Base-by-base conservation (phyloP, 345 rosid species). In the Brassica cretica region DNA sequence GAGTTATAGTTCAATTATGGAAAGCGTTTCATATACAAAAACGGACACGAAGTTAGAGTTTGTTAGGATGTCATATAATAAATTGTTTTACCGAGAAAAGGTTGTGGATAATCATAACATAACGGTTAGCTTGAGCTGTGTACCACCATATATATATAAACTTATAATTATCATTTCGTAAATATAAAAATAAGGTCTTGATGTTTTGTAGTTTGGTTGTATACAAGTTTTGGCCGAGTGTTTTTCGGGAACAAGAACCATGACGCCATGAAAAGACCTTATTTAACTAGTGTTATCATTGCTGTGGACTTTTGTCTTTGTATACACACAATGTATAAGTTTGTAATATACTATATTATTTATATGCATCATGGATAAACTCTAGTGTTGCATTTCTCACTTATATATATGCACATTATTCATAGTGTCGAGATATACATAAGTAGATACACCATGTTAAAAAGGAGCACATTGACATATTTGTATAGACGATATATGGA, bases 141-240 rank as follows among this genome's bases (percentile, higher is more conserved):
- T 82, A 77, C 77, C 78, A 72, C 81, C 83, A 76, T 77, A 66
- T 82, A 66, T 82, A 79, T 81, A 74, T 65, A 77, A 44, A 44
- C n/a, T 14, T 49, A 72, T 68, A 1, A 35, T 49, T 15, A 60
- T 66, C 15, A 66, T 60, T 66, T 73, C 18, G 21, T 63, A 64
- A 68, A 73, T 46, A 51, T 44, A 49, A 72, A 66, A 73, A 82
- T 73, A 80, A 70, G 61, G 32, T 72, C 35, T 46, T 60, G 77
- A 66, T 60, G 76, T 64, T 64, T 75, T 74, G 75, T 65, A 60
- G 76, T 76, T 80, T 87, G 87, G 88, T 88, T 87, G 83, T 90
- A 90, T 88, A 84, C 86, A 87, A 85, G 83, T 85, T 84, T 87
- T 85, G 91, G 90, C 82, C 77, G 86, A 83, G 83, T 85, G 82